Conservation (phyloP, 176 grass and related monocot genomes). For the Hsuehochloa calcarea region DNA sequence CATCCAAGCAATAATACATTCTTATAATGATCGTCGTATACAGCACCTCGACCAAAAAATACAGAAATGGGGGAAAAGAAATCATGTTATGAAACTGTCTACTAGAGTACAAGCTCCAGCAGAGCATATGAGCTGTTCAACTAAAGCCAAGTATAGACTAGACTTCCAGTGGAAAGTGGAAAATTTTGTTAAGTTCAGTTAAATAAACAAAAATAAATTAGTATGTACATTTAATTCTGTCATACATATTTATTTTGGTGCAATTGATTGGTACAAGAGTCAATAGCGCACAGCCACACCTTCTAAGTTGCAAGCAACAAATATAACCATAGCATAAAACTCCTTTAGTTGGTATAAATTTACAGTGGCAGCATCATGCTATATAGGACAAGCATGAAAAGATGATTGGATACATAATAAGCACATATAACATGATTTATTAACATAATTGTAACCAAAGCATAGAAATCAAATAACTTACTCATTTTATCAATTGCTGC, state of each 20-base stretch:
- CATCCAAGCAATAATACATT: background rate
- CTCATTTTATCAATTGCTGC: conserved; percentile 70
- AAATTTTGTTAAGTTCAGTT: background rate
- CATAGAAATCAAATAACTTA: conserved; percentile 25
- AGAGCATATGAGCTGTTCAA: background rate
- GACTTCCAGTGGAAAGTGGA: background rate
- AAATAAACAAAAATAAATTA: background rate
- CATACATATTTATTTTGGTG: background rate
- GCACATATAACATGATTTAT: background rate
- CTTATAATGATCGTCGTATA: background rate
- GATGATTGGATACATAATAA: background rate
- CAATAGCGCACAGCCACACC: background rate
- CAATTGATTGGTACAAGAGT: background rate
- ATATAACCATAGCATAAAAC: background rate
- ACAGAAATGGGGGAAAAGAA: no score
- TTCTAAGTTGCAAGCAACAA: background rate
- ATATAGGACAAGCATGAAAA: background rate
- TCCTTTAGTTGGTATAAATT: background rate
- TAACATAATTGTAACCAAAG: background rate
- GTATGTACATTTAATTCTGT: background rate
- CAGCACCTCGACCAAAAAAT: background rate
- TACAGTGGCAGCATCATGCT: background rate
- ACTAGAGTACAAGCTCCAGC: background rate
- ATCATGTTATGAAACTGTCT: no score
- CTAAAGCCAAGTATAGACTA: background rate